phyloP scores from a whole-genome alignment of 1,284 basidiomycete genomes.

The Heimioporus punctisporus region DNA sequence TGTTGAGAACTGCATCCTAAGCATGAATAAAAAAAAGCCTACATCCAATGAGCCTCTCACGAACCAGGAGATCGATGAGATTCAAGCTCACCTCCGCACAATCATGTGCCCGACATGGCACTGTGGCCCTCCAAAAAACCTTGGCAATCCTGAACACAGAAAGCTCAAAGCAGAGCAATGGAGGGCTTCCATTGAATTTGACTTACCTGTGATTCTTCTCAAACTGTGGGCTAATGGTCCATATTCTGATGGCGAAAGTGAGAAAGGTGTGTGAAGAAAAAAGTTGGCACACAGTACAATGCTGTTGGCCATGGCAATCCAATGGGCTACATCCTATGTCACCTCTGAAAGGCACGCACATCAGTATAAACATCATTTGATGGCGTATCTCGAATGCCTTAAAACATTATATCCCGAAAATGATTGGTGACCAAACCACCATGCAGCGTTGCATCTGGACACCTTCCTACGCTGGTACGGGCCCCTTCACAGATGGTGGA shows the following conservation, averaged over 20 bases:
- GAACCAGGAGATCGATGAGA: too few relatives aligned
- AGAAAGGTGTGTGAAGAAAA: not conserved
- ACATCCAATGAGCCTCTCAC: too few relatives aligned
- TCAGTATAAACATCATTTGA: conserved; percentile 13
- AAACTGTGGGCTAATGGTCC: not conserved
- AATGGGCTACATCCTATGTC: conserved; percentile 11
- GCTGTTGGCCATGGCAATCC: conserved; percentile 13
- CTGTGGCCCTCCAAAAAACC: not conserved
- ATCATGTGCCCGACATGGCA: not conserved
- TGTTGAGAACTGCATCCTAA: too few relatives aligned
- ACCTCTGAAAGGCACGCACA: conserved; percentile 8
- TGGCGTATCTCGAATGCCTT: conserved; percentile 12
- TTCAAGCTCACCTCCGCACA: too few relatives aligned
- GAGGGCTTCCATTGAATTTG: not conserved
- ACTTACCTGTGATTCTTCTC: not conserved
- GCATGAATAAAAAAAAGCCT: too few relatives aligned
- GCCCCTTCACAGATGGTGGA: conserved; percentile 29
- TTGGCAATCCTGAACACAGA: conserved; percentile 4
- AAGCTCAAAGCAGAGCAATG: conserved; percentile 12
- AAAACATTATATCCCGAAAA: conserved; percentile 8
- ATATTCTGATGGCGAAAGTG: not conserved
- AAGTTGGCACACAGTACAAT: conserved; percentile 15
- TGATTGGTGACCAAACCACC: conserved; percentile 19
- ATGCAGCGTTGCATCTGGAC: conserved; percentile 18
- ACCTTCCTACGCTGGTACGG: conserved; percentile 21